These are phyloP conservation scores for Xylaria polymorpha DNA, from an alignment of 2,329 filamentous ascomycete genomes.

Conservation along the genomic window DNA sequence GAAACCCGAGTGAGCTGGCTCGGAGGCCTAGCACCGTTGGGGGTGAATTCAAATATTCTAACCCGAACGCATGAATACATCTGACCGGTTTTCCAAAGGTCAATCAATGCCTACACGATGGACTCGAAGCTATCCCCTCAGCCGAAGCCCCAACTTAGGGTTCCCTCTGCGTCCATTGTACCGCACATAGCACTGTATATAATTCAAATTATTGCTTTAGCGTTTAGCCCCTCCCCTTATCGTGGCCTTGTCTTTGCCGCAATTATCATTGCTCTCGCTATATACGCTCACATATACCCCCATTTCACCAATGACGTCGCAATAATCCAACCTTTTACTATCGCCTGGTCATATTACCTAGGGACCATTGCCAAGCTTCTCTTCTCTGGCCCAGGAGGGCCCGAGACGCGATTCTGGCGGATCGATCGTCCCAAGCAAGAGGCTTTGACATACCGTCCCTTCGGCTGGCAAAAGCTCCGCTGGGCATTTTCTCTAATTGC, in stretches of 20 bases:
- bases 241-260: background rate
- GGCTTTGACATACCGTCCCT: background rate
- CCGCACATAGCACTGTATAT: slow-evolving; percentile 1
- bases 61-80: too few species aligned
- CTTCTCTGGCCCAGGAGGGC: background rate
- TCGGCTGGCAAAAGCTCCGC: background rate
- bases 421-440: background rate
- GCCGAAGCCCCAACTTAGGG: too few species aligned
- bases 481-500: background rate
- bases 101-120: too few species aligned
- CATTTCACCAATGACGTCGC: background rate
- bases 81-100: too few species aligned
- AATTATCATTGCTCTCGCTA: background rate
- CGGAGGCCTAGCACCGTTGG: too few species aligned
- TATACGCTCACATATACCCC: background rate
- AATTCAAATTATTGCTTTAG: background rate
- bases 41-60: too few species aligned
- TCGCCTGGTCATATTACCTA: background rate
- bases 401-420: background rate
- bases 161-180: too few species aligned
- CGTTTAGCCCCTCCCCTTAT: background rate
- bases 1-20: too few species aligned
- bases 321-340: background rate
- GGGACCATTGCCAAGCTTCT: background rate
- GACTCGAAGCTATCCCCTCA: too few species aligned